Percentiles rank a stretch among this genome's conserved stretches.
These are phyloP conservation scores for Akanthomyces lecanii DNA, from an alignment of 2,329 filamentous ascomycete species.

Conservation along the genomic window DNA sequence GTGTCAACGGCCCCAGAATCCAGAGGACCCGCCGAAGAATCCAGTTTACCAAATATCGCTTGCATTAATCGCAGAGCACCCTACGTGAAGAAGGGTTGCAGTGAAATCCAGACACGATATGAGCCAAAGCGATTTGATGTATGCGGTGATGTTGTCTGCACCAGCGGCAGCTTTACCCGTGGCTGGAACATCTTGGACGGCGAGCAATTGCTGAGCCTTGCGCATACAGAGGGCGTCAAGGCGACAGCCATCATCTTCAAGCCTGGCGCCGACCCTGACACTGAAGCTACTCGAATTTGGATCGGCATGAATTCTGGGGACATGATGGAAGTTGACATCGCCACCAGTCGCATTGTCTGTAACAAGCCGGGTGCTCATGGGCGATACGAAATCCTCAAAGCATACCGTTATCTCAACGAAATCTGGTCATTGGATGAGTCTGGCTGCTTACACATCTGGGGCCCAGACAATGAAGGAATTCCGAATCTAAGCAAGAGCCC, in stretches of 20 bases:
- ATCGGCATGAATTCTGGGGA: constrained; percentile 86
- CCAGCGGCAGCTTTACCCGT: constrained; percentile 78
- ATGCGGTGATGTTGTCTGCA: constrained; percentile 82
- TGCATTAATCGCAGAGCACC: constrained; percentile 82
- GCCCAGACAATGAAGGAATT: constrained; percentile 64
- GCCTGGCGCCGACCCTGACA: constrained; percentile 68
- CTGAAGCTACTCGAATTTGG: constrained; percentile 82
- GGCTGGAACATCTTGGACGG: constrained; percentile 85
- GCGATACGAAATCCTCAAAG: constrained; percentile 74
- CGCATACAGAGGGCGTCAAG: constrained; percentile 80
- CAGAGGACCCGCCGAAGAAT: constrained; percentile 47
- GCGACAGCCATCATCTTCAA: constrained; percentile 82
- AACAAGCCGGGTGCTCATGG: constrained; percentile 70
- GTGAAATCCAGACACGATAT: constrained; percentile 77
- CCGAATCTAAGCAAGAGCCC: constrained; percentile 73
- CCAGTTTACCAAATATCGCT: constrained; percentile 78
- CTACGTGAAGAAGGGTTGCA: constrained; percentile 64
- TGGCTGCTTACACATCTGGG: constrained; percentile 84
- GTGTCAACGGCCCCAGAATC: constrained; percentile 24
- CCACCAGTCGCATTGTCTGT: constrained; percentile 63
- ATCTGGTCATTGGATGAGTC: constrained; percentile 93
- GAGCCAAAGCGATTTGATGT: constrained; percentile 84
- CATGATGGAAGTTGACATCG: constrained; percentile 81
- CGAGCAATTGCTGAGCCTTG: constrained; percentile 72
- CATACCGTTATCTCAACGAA: constrained; percentile 80